Evolutionary conservation across 2,329 filamentous ascomycete genomes (phyloP).

Genomic region (Amauroascus verrucosus): DNA sequence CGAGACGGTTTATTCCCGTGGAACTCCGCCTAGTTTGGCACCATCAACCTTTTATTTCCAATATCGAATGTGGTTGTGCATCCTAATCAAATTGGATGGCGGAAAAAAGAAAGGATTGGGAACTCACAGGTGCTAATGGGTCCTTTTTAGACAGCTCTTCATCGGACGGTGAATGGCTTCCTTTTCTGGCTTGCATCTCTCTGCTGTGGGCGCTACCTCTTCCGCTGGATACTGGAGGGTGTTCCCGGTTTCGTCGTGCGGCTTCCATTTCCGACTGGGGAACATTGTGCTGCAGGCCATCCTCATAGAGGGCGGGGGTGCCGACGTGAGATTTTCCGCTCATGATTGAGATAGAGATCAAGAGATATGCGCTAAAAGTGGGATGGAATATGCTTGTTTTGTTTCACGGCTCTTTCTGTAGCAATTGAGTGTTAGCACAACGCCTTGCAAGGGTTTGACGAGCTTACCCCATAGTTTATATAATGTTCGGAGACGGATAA

Average conservation of each 20-base stretch:
- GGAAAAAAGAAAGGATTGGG: background rate
- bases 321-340: conserved; percentile 57
- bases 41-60: background rate
- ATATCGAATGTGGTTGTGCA: background rate
- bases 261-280: conserved; percentile 44
- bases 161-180: conserved; percentile 48
- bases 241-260: conserved; percentile 59
- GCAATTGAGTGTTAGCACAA: background rate
- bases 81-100: background rate
- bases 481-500: background rate
- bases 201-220: conserved; percentile 14
- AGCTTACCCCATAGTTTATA: no score
- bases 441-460: no score
- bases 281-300: conserved; percentile 61
- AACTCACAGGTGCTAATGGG: conserved; percentile 59
- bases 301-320: conserved; percentile 57
- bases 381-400: background rate
- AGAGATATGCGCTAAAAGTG: background rate
- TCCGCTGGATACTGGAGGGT: conserved; percentile 39
- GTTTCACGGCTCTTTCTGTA: background rate
- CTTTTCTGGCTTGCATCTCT: conserved; percentile 19
- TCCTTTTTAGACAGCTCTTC: conserved; percentile 16
- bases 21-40: conserved; percentile 31
- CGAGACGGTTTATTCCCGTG: conserved; percentile 40
- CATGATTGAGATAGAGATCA: conserved; percentile 26